Evolutionary conservation across 371 early-diverging fungal species (phyloP).

Genomic region (Apophysomyces elegans): DNA sequence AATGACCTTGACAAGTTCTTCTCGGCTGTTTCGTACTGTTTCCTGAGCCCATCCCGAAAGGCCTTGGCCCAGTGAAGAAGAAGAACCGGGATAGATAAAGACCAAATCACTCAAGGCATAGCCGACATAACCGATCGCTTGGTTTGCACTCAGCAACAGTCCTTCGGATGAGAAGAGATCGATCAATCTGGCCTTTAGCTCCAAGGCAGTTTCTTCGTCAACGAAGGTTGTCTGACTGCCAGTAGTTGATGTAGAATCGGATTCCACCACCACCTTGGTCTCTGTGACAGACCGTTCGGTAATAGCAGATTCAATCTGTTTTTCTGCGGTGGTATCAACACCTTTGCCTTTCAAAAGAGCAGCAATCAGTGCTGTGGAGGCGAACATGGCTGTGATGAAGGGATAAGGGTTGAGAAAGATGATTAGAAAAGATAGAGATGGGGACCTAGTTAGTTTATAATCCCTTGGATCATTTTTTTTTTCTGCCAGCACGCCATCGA

Average conservation of each 20-base stretch:
- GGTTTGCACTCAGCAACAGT: constrained; percentile 61
- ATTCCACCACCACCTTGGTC: constrained; percentile 31
- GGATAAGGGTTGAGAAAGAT: constrained; percentile 7
- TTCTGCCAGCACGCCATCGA: constrained; percentile 9
- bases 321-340: constrained; percentile 2
- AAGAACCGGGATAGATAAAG: constrained; percentile 74
- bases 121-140: constrained; percentile 75
- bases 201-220: constrained; percentile 42
- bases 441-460: neutral
- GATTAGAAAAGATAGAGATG: constrained; percentile 13
- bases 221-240: constrained; percentile 53
- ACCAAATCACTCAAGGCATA: constrained; percentile 78
- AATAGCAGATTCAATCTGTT: constrained; percentile 18
- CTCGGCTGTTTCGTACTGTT: constrained; percentile 62
- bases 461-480: neutral
- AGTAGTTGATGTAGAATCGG: constrained; percentile 41
- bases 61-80: constrained; percentile 63
- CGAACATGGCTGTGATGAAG: constrained; percentile 21
- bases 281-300: constrained; percentile 27
- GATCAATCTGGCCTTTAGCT: constrained; percentile 38
- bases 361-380: constrained; percentile 33
- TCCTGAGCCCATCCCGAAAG: constrained; percentile 64
- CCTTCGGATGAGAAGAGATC: constrained; percentile 23
- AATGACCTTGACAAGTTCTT: constrained; percentile 65
- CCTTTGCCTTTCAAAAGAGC: constrained; percentile 31